Evolutionary conservation across 805 yeast genomes (phyloP), one percentile per base, ranked within the genome.

Genomic region (Starmera caribaea): DNA sequence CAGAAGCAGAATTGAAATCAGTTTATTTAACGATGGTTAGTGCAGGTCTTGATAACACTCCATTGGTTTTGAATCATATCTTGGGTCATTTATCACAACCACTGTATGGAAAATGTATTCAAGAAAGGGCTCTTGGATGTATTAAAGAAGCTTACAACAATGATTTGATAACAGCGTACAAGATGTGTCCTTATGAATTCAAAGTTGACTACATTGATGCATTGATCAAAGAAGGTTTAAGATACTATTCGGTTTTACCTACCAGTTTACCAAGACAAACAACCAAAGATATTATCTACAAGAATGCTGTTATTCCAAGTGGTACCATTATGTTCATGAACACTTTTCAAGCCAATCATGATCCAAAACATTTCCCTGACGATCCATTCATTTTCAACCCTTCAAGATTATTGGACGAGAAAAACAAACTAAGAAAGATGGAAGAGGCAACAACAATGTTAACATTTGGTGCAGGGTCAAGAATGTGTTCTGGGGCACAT

Each of bases 1-100:
- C 59, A 8, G 50, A 45, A 2, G 56, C 57, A 8, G 85, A 80
- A 49, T 52, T 76, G 37, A 63, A 65, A 35, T 74, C 84, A 35
- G 67, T 79, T 6, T 81, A 89, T 51, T 61, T 82, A 32, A 79
- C 89, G 0, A 75, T 81, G 81, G 79, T 82, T 0, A 79, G 87
- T 47, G 92, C 89, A 8, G 92, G 92, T 0, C 59, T 82, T 17
- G 90, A 82, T 52, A 82, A 83, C 45, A 73, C 80, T 1, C 79
- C 87, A 0, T 63, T 81, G 28, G 80, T 75, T 36, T 62, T 81
- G 37, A 71, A 73, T 44, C 76, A 80, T 44, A 65, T 79, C 8
- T 51, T 80, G 46, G 82, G 82, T 1, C 81, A 77, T 32, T 58
- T 82, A 33, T 68, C 80, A 7, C 65, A 66, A 14, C 66, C 67